Evolutionary conservation across 768 basidiomycete genomes (phyloP).

Genomic region (Neoboletus subvelutipes): DNA sequence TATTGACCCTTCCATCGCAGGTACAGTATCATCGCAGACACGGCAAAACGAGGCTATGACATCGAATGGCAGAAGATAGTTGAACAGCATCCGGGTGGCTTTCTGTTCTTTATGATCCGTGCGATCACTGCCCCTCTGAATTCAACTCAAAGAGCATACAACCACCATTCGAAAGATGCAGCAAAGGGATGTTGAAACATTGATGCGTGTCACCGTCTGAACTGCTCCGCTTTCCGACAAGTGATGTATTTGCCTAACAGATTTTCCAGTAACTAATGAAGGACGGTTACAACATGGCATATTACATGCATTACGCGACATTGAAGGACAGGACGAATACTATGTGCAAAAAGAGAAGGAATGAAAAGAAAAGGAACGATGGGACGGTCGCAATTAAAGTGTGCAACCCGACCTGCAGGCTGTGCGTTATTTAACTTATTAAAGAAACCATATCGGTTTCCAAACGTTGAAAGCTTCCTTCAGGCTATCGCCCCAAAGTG

Average conservation of each 20-base stretch:
- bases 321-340: neutral
- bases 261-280: neutral
- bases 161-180: neutral
- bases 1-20: neutral
- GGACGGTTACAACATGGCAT: neutral
- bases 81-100: neutral
- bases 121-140: neutral
- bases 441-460: neutral
- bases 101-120: neutral
- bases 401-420: conserved; percentile 11
- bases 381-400: neutral
- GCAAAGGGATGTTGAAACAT: neutral
- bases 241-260: neutral
- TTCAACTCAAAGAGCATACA: neutral
- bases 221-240: neutral
- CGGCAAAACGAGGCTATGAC: neutral
- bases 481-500: neutral
- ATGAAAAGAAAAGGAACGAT: neutral
- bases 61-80: neutral
- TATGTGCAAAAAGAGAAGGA: neutral
- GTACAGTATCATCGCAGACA: neutral
- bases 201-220: neutral
- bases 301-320: neutral
- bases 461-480: neutral
- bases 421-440: neutral